These are phyloP conservation scores for Dendrobium nobile DNA, from an alignment of 106 monocot genomes.

Conservation along the genomic window DNA sequence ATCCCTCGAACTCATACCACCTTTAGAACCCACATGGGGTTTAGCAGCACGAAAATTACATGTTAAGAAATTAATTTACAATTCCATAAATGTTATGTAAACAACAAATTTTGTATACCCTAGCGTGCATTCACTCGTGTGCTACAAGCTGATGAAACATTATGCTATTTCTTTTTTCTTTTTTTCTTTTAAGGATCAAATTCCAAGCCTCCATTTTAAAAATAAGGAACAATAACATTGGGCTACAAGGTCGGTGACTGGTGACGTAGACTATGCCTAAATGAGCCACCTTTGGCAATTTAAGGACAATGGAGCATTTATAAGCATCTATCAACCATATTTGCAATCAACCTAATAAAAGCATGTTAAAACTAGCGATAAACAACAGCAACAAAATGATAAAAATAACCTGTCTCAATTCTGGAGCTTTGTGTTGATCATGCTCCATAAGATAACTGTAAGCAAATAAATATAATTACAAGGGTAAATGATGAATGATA, in stretches of 20 bases:
- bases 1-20: too few relatives aligned
- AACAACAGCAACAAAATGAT: background rate
- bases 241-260: background rate
- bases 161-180: background rate
- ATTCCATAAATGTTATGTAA: background rate
- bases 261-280: background rate
- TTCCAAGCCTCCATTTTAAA: background rate
- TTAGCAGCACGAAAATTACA: too few relatives aligned
- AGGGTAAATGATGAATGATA: background rate
- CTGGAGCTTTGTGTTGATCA: constrained; percentile 65
- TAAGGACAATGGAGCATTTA: background rate
- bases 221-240: background rate
- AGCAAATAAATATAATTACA: constrained; percentile 7
- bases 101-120: background rate
- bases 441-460: constrained; percentile 88
- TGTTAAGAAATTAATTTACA: too few relatives aligned
- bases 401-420: constrained; percentile 79
- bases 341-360: background rate
- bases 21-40: too few relatives aligned
- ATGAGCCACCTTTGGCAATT: background rate
- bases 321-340: background rate
- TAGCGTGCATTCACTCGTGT: background rate
- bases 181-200: background rate
- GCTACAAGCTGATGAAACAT: background rate
- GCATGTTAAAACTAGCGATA: background rate